Percentiles rank a stretch among this genome's conserved stretches.
Conservation (phyloP, 1,284 basidiomycete species). For the Trametes polyzona region DNA sequence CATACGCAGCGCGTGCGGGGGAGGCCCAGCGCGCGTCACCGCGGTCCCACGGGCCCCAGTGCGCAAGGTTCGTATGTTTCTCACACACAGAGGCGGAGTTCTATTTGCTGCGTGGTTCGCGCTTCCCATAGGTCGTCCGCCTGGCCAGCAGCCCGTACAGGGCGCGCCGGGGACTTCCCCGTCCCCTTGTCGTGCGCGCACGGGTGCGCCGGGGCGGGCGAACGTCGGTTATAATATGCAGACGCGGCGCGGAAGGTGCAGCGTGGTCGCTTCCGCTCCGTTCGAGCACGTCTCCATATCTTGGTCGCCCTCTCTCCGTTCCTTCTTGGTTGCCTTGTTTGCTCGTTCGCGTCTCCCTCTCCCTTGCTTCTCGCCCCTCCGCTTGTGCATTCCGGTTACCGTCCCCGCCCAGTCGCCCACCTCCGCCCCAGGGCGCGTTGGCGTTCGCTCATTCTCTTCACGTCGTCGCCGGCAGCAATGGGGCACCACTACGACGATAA, state of each 20-base stretch:
- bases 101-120: conserved; percentile 9
- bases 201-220: conserved; percentile 2
- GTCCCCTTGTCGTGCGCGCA: conserved; percentile 3
- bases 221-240: conserved; percentile 13
- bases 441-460: neutral
- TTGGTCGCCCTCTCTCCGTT: neutral
- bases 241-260: conserved; percentile 1
- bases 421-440: neutral
- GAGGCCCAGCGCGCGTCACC: neutral
- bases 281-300: neutral
- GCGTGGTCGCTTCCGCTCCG: neutral
- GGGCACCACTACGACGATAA: conserved; percentile 23
- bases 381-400: neutral
- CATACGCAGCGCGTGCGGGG: neutral
- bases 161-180: no score
- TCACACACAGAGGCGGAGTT: conserved; percentile 13
- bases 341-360: neutral
- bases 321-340: neutral
- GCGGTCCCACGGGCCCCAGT: conserved; percentile 3
- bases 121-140: conserved; percentile 12
- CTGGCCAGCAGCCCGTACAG: conserved; percentile 10
- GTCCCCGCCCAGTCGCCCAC: neutral
- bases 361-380: no score
- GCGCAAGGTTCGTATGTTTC: neutral
- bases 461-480: neutral